A percentile compares a stretch with the other conserved stretches of the same genome.
Conservation (phyloP, 2,329 filamentous ascomycete genomes). For the Simplicillium aogashimaense region DNA sequence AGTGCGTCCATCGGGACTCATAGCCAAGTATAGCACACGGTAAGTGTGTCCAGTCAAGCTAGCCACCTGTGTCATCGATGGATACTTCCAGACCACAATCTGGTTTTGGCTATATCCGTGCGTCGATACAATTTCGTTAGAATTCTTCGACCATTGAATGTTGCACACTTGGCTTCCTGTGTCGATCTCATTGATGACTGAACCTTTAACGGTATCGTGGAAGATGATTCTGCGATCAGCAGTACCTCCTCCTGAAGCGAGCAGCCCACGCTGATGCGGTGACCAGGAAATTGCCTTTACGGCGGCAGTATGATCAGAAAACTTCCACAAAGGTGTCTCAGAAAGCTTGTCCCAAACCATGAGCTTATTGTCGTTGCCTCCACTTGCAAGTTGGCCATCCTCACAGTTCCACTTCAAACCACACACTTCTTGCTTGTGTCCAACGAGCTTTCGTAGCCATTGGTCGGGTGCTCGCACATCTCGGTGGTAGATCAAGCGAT, state of each 20-base stretch:
- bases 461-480: conserved; percentile 91
- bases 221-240: conserved; percentile 96
- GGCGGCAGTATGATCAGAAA: conserved; percentile 87
- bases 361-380: conserved; percentile 96
- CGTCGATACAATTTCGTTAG: conserved; percentile 92
- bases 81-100: conserved; percentile 99
- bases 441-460: conserved; percentile 75
- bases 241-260: conserved; percentile 94
- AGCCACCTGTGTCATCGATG: conserved; percentile 93
- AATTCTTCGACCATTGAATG: conserved; percentile 93
- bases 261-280: conserved; percentile 83
- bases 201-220: conserved; percentile 86
- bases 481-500: conserved; percentile 88
- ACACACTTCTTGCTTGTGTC: conserved; percentile 97
- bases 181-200: conserved; percentile 77
- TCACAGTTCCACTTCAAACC: conserved; percentile 96
- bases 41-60: conserved; percentile 95
- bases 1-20: conserved; percentile 90
- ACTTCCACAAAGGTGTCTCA: conserved; percentile 88
- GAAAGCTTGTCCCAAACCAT: conserved; percentile 97
- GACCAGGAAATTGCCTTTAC: conserved; percentile 99
- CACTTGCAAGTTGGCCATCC: conserved; percentile 87
- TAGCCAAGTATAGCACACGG: conserved; percentile 88
- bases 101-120: conserved; percentile 98
- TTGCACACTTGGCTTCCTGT: conserved; percentile 99